phyloP scores from a whole-genome alignment of 169 alveolate genomes.

The Cryptosporidium canis region DNA sequence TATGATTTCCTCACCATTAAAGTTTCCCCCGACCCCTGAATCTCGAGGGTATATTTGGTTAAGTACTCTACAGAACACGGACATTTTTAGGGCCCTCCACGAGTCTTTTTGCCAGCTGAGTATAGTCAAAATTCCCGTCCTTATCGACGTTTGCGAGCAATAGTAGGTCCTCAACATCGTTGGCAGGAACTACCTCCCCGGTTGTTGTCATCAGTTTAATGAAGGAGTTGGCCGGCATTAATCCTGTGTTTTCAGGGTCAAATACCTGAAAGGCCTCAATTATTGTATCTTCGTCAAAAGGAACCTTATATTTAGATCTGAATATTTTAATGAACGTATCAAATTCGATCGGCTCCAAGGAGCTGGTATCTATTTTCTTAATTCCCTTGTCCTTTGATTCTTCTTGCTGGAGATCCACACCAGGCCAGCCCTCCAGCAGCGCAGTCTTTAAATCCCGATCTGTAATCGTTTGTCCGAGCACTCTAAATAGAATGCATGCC shows the following conservation, averaged over 20 bases:
- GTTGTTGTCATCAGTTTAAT: constrained; percentile 57
- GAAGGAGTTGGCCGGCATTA: constrained; percentile 42
- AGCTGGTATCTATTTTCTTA: constrained; percentile 25
- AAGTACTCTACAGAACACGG: constrained; percentile 50
- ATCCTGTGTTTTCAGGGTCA: constrained; percentile 64
- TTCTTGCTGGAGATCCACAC: background rate
- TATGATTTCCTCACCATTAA: too few relatives aligned
- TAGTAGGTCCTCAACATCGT: constrained; percentile 62
- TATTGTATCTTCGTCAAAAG: constrained; percentile 41
- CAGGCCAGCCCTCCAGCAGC: constrained; percentile 59
- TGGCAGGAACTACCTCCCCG: constrained; percentile 56
- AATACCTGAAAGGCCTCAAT: constrained; percentile 67
- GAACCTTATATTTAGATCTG: constrained; percentile 56
- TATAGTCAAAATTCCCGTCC: constrained; percentile 54
- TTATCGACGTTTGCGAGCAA: constrained; percentile 57
- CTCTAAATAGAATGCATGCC: constrained; percentile 69
- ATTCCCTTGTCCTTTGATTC: background rate
- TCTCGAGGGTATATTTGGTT: too few relatives aligned
- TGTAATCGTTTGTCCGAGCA: constrained; percentile 57
- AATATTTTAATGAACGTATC: constrained; percentile 58
- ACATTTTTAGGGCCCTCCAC: constrained; percentile 70
- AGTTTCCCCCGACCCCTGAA: background rate
- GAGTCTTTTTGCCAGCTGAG: constrained; percentile 62
- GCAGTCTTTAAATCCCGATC: constrained; percentile 37
- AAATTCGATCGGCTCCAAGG: constrained; percentile 54